phyloP scores from a whole-genome alignment of 805 yeast species.

The Candida arabinofermentans region DNA sequence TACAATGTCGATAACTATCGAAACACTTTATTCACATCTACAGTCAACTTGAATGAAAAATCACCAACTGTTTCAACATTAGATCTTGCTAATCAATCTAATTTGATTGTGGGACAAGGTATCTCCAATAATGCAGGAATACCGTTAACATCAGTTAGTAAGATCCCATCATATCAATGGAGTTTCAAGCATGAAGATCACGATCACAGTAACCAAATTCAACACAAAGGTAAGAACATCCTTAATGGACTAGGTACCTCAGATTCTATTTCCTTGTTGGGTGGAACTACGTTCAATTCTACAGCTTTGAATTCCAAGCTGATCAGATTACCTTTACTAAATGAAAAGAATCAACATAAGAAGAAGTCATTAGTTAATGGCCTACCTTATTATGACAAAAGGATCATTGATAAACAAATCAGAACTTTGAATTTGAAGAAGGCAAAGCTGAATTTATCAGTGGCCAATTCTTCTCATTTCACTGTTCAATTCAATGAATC shows the following conservation, averaged over 20 bases:
- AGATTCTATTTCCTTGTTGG: conserved; percentile 25
- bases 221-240: conserved; percentile 24
- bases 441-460: conserved; percentile 25
- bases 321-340: conserved; percentile 26
- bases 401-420: conserved; percentile 22
- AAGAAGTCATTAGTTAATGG: conserved; percentile 34
- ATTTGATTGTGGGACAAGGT: conserved; percentile 31
- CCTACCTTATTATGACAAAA: conserved; percentile 38
- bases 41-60: conserved; percentile 16
- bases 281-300: conserved; percentile 22
- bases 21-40: conserved; percentile 22
- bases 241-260: conserved; percentile 21
- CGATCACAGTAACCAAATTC: conserved; percentile 15
- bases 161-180: conserved; percentile 33
- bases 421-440: conserved; percentile 22
- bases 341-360: conserved; percentile 11
- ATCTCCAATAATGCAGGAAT: conserved; percentile 32
- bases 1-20: conserved; percentile 19
- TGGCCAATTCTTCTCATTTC: conserved; percentile 26
- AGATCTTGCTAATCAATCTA: conserved; percentile 17
- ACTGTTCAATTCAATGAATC: conserved; percentile 28
- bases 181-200: conserved; percentile 29
- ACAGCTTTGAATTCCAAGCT: conserved; percentile 26
- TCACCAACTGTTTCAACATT: conserved; percentile 14
- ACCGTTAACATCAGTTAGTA: conserved; percentile 28